Conservation (phyloP, 1,284 basidiomycete genomes). For the Peniophora sp. region DNA sequence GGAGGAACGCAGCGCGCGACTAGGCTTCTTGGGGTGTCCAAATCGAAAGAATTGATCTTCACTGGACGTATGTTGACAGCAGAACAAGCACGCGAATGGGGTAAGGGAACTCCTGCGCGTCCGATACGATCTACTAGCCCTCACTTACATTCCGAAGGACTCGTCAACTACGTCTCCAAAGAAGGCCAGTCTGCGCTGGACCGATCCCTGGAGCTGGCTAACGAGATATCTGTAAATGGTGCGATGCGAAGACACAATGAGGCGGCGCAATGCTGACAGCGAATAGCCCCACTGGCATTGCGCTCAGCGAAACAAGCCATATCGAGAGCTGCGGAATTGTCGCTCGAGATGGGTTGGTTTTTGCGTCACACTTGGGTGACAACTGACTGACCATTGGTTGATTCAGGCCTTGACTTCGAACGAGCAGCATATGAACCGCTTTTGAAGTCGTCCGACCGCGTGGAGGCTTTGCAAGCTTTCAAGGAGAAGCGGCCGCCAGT, state of each 20-base stretch:
- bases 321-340: slow-evolving; percentile 69
- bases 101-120: no score
- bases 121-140: no score
- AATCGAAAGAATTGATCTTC: slow-evolving; percentile 85
- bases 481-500: slow-evolving; percentile 79
- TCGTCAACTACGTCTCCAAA: slow-evolving; percentile 73
- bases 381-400: no score
- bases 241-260: not conserved
- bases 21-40: slow-evolving; percentile 72
- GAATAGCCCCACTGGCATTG: slow-evolving; percentile 78
- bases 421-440: slow-evolving; percentile 80
- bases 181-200: slow-evolving; percentile 54
- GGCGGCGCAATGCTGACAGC: slow-evolving; percentile 2
- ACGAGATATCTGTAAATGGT: slow-evolving; percentile 68
- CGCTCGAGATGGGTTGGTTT: slow-evolving; percentile 62
- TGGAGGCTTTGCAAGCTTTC: slow-evolving; percentile 86
- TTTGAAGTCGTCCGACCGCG: slow-evolving; percentile 71
- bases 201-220: slow-evolving; percentile 56
- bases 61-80: slow-evolving; percentile 64
- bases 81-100: slow-evolving; percentile 67
- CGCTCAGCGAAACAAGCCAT: slow-evolving; percentile 87
- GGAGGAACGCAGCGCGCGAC: slow-evolving; percentile 88
- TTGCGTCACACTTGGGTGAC: not conserved
- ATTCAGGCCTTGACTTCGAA: slow-evolving; percentile 79
- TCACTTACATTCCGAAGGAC: no score